Conservation (phyloP, 805 yeast species). For the Blastobotrys parvus region DNA sequence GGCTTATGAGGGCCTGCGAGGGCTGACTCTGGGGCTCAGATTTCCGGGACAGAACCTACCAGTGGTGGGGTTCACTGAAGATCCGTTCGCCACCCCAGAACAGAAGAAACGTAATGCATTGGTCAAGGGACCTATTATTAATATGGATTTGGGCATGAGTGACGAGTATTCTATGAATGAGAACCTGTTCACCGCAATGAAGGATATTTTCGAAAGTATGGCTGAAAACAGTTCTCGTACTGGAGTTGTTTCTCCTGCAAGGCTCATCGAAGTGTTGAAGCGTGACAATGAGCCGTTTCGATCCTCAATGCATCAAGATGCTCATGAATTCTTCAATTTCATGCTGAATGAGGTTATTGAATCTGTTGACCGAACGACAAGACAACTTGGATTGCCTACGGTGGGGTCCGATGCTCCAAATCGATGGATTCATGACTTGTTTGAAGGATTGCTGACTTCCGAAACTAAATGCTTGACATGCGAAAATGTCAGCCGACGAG, state of each 20-base stretch:
- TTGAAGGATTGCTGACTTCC: conserved; percentile 78
- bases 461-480: conserved; percentile 88
- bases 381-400: background rate
- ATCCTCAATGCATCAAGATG: conserved; percentile 95
- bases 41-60: conserved; percentile 37
- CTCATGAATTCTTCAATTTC: conserved; percentile 91
- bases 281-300: conserved; percentile 78
- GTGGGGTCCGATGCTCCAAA: conserved; percentile 10
- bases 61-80: conserved; percentile 38
- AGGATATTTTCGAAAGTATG: conserved; percentile 81
- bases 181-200: conserved; percentile 55
- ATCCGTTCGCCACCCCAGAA: conserved; percentile 46
- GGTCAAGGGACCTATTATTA: conserved; percentile 72
- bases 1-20: conserved; percentile 22
- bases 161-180: conserved; percentile 42
- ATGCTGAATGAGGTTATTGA: conserved; percentile 65
- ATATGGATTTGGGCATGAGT: conserved; percentile 61
- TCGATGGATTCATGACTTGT: conserved; percentile 54
- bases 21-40: conserved; percentile 31
- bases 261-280: conserved; percentile 67
- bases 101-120: conserved; percentile 72
- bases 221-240: conserved; percentile 56
- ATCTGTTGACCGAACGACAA: conserved; percentile 27
- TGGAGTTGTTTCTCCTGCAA: conserved; percentile 80
- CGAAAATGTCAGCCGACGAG: conserved; percentile 70